Evolutionary conservation across 352 stramenopile genomes (phyloP).

Genomic region (Phytophthora sojae): DNA sequence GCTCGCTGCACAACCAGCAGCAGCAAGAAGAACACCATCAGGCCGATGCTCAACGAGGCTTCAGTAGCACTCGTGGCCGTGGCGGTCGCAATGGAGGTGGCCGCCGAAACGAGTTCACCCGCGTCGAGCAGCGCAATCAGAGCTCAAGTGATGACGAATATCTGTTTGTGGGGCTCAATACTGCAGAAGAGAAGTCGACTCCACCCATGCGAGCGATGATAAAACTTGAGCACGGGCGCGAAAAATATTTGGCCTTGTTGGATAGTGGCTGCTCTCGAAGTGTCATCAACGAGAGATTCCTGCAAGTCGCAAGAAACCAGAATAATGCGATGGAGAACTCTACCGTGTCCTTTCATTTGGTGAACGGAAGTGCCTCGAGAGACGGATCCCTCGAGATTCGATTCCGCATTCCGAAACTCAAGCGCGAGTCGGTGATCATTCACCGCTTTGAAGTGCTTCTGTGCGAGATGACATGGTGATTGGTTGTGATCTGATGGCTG

Average conservation of each 20-base stretch:
- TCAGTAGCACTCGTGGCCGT: background rate
- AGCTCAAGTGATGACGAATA: background rate
- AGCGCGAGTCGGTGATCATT: conserved; percentile 2
- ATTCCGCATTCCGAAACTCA: conserved; percentile 4
- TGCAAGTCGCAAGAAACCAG: background rate
- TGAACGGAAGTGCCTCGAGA: background rate
- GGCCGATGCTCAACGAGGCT: background rate
- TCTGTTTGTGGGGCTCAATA: conserved; percentile 4
- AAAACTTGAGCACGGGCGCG: conserved; percentile 2
- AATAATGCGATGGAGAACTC: background rate
- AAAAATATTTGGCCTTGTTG: background rate
- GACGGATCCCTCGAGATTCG: background rate
- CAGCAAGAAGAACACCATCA: background rate
- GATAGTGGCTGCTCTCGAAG: conserved; percentile 7
- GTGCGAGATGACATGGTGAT: background rate
- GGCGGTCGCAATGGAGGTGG: background rate
- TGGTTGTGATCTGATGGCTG: background rate
- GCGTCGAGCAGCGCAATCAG: background rate
- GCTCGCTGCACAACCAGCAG: background rate
- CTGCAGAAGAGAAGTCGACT: background rate
- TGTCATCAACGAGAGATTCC: background rate
- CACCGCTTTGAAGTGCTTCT: conserved; percentile 5
- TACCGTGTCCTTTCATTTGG: conserved; percentile 1
- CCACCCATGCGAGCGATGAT: conserved; percentile 8
- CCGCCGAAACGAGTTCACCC: background rate